Evolutionary conservation across 805 yeast genomes (phyloP).

Genomic region (Ogataea nonfermentans): DNA sequence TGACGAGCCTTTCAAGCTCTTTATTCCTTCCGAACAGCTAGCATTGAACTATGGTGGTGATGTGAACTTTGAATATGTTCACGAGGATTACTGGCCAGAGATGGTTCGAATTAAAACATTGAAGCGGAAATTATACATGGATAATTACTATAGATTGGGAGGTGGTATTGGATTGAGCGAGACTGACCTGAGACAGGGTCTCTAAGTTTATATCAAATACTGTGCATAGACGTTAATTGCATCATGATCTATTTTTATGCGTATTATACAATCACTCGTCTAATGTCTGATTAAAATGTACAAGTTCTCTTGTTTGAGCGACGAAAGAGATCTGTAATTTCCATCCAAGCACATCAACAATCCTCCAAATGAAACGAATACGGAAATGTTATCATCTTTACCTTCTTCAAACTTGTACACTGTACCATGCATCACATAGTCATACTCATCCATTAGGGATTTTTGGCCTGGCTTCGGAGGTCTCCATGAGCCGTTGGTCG

Average conservation of each 20-base stretch:
- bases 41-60: constrained; percentile 83
- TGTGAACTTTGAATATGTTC: constrained; percentile 80
- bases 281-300: constrained; percentile 79
- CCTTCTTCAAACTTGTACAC: constrained; percentile 95
- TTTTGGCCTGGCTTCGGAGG: constrained; percentile 82
- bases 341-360: constrained; percentile 92
- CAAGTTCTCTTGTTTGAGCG: constrained; percentile 90
- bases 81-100: constrained; percentile 77
- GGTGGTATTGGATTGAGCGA: constrained; percentile 77
- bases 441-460: constrained; percentile 93
- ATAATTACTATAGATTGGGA: constrained; percentile 72
- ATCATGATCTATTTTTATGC: constrained; percentile 7
- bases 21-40: constrained; percentile 77
- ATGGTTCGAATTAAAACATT: constrained; percentile 56
- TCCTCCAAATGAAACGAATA: constrained; percentile 95
- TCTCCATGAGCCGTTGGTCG: constrained; percentile 67
- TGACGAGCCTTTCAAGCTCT: constrained; percentile 83
- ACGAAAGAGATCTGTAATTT: constrained; percentile 82
- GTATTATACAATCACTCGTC: constrained; percentile 7
- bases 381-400: constrained; percentile 66
- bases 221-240: constrained; percentile 4
- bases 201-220: constrained; percentile 3
- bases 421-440: constrained; percentile 97
- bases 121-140: constrained; percentile 57
- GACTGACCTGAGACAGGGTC: constrained; percentile 61